Evolutionary conservation across 495 filamentous ascomycete genomes (phyloP), one percentile per base, ranked within the genome.

Genomic region (Penicillium desertorum): DNA sequence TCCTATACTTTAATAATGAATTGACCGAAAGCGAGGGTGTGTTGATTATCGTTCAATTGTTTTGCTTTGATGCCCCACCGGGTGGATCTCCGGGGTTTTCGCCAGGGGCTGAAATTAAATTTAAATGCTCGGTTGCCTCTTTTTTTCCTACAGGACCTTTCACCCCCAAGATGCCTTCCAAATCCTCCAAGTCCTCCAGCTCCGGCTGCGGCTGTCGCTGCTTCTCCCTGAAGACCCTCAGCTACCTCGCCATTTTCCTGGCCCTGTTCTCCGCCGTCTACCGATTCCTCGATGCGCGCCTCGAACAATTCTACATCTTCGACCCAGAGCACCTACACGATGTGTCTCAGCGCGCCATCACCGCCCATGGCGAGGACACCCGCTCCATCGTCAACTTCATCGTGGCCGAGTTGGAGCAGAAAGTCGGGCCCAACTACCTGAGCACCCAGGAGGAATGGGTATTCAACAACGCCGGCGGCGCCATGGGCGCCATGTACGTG

Each of bases 401-500:
- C 64, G 79, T 78, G 51, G 53, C 71, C 57, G 74, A 69, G 61
- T 57, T 72, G 52, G 69, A 70, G 52, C 62, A 72, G 60, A 76
- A 74, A 63, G 61, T 74, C 20, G 69, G 68, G 36, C 51, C 69
- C 19, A 64, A 67, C n/a, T 64, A 77, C 61, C 56, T 79, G 60
- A 79, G 71, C 67, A 61, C 60, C 29, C 67, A 79, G 34, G 69
- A 79, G 66, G 76, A 79, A 61, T 79, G 76, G 76, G 75, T 78
- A 9, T 79, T 78, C 62, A 82, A 81, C 79, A 90, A 90, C 58
- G 88, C 88, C 58, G 87, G 88, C 61, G 88, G 88, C 57, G 90
- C 90, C 52, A 93, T 94, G 90, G 90, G 90, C 52, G 86, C 83
- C 61, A 93, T 94, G 90, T 90, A 90, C 64, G 87, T 94, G 59